Base-by-base conservation (phyloP, 1,284 basidiomycete genomes). In the Wolfiporia cocos region DNA sequence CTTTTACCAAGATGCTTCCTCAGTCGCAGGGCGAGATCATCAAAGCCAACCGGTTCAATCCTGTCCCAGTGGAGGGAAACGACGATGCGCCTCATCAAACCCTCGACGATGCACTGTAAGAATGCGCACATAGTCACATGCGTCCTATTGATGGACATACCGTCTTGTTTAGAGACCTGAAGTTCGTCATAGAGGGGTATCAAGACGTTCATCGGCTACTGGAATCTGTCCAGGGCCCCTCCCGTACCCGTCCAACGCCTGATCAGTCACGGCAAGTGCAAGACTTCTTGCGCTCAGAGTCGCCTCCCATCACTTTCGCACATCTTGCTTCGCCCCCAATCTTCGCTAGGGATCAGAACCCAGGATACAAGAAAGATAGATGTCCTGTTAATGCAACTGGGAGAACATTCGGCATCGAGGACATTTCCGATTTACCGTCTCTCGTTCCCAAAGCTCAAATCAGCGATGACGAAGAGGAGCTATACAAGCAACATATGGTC, bases 401-500 rank as follows among this genome's bases (percentile, higher is more conserved):
- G 26, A 7, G 26, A 9, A 7, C 26, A 33, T 26, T 21, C 30
- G 34, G 21, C 38, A 15, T 39, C 37, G 31, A 15, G 14, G 1
- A 10, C 5, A 47, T 67, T 15, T 37, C 49, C 2, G 62, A 66
- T 21, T 47, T 69, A 11, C 52, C 57, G 2, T 42, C 51, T 6
- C 47, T 59, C 7, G 40, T 65, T 9, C 43, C 53, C 4, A 43
- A 42, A 21, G 46, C 50, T 11, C 50, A 57, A 12, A 26, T 52
- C 9, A 48, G 53, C 10, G 62, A 56, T 10, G 65, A 74, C 40
- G 52, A 58, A 10, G 70, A 59, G 5, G 69, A 78, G 39, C 39
- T 70, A 3, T 59, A 66, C 19, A 56, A 53, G 23, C 64, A 68
- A 41, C 73, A 76, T 55, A 71, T 84, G 66, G 59, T 67, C 4